Evolutionary conservation across 495 filamentous ascomycete genomes (phyloP).

Genomic region (Aspergillus wentii): DNA sequence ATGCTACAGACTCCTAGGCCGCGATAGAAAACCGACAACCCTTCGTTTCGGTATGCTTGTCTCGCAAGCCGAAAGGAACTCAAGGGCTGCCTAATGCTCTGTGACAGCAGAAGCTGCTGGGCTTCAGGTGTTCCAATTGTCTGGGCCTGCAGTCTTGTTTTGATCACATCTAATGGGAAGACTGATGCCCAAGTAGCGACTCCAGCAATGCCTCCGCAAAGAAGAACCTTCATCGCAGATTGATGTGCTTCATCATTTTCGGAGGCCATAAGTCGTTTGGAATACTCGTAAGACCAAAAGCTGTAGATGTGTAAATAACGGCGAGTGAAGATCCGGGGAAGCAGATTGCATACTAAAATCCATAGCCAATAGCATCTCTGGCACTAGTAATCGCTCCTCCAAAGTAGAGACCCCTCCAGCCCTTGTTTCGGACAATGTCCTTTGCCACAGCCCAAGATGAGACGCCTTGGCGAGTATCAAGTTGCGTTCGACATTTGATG

Average conservation of each 20-base stretch:
- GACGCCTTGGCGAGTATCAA: conserved; percentile 35
- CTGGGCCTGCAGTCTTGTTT: conserved; percentile 79
- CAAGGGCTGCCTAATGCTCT: conserved; percentile 20
- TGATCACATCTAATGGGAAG: conserved; percentile 85
- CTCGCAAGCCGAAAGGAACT: conserved; percentile 58
- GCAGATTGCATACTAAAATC: conserved; percentile 67
- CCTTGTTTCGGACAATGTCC: conserved; percentile 54
- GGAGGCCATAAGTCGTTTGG: conserved; percentile 48
- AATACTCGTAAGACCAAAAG: conserved; percentile 82
- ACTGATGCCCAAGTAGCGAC: conserved; percentile 80
- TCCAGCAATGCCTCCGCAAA: conserved; percentile 82
- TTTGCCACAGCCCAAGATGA: conserved; percentile 58
- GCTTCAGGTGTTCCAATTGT: conserved; percentile 29
- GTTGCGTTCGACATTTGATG: conserved; percentile 79
- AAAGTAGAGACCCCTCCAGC: conserved; percentile 66
- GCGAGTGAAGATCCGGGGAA: conserved; percentile 9
- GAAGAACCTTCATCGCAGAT: conserved; percentile 58
- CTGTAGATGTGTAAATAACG: conserved; percentile 25
- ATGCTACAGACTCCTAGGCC: conserved; percentile 75
- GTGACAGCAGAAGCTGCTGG: conserved; percentile 15
- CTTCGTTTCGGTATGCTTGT: conserved; percentile 59
- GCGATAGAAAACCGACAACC: conserved; percentile 65
- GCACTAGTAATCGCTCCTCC: conserved; percentile 75
- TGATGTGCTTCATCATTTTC: conserved; percentile 33
- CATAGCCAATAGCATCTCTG: conserved; percentile 81